phyloP scores from a whole-genome alignment of 2,329 filamentous ascomycete genomes.

The Pestalotiopsis fici region DNA sequence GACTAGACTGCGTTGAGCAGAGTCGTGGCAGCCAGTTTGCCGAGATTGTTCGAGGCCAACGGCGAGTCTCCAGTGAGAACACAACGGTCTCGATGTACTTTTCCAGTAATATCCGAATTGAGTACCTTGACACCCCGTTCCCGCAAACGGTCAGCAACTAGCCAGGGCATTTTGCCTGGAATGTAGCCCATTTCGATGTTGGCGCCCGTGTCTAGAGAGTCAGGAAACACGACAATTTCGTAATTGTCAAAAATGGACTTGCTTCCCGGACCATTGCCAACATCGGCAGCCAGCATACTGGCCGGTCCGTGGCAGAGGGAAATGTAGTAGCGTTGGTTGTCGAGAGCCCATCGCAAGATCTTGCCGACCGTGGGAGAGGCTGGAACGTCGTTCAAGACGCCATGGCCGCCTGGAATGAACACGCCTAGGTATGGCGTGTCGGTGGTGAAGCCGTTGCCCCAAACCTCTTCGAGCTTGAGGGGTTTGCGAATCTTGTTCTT shows the following conservation, averaged over 20 bases:
- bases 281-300: not conserved
- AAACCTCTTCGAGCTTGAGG: not conserved
- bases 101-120: not conserved
- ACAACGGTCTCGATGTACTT: not conserved
- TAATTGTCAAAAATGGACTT: not conserved
- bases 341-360: not conserved
- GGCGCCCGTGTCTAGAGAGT: not conserved
- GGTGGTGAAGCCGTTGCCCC: not conserved
- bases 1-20: not conserved
- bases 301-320: not conserved
- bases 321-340: not conserved
- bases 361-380: not conserved
- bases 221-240: not conserved
- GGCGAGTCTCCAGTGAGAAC: not conserved
- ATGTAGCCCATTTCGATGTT: not conserved
- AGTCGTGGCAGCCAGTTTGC: not conserved
- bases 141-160: not conserved
- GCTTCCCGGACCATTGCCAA: not conserved
- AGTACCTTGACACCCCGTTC: not conserved
- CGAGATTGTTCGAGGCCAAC: not conserved
- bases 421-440: not conserved
- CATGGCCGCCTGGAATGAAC: not conserved
- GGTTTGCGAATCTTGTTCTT: not conserved
- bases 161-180: not conserved
- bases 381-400: not conserved